Conservation (phyloP, 768 basidiomycete genomes). For the Leccinum obscurum region DNA sequence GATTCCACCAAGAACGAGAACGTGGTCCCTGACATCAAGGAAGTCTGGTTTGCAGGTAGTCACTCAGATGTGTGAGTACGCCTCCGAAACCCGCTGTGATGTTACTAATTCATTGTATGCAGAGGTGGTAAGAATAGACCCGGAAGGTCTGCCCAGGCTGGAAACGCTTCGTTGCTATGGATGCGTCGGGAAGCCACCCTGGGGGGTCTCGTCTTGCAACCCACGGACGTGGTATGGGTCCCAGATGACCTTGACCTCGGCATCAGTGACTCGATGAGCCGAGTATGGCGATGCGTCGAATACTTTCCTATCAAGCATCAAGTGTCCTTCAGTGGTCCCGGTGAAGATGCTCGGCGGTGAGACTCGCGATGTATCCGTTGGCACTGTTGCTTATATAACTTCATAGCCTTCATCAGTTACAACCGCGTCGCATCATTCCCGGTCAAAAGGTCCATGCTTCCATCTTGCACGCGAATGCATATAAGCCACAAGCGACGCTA, state of each 20-base stretch:
- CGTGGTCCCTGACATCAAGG: constrained; percentile 42
- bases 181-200: constrained; percentile 34
- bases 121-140: constrained; percentile 29
- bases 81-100: neutral
- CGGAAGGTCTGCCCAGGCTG: constrained; percentile 21
- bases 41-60: constrained; percentile 66
- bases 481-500: constrained; percentile 18
- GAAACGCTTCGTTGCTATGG: constrained; percentile 33
- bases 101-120: constrained; percentile 1
- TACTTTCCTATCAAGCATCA: constrained; percentile 27
- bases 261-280: constrained; percentile 21
- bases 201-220: constrained; percentile 27
- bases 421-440: constrained; percentile 30
- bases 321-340: constrained; percentile 21
- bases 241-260: constrained; percentile 29
- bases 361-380: neutral
- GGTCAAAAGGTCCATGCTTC: constrained; percentile 30
- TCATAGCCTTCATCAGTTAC: constrained; percentile 15
- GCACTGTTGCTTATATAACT: neutral
- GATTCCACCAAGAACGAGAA: neutral
- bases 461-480: constrained; percentile 22
- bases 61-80: constrained; percentile 37
- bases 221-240: constrained; percentile 29
- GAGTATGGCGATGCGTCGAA: constrained; percentile 18
- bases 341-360: constrained; percentile 20